Evolutionary conservation across 495 filamentous ascomycete genomes (phyloP), one percentile per base, ranked within the genome.

Genomic region (Neurospora tetraspora): DNA sequence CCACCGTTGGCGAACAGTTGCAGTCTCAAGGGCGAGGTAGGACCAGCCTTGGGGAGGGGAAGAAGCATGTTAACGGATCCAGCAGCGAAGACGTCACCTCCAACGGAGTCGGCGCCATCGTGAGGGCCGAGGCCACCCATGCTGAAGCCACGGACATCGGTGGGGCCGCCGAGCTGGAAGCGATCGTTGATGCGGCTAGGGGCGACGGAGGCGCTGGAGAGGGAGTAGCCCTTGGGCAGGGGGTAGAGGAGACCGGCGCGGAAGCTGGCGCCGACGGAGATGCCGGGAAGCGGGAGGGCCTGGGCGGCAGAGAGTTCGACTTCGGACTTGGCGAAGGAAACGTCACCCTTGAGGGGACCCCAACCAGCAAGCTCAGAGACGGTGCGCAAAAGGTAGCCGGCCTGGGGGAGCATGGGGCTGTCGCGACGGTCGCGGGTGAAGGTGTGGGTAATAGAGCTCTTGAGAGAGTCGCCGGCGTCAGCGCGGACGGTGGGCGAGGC

Each of bases 1-100:
- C 96, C 96, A 23, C 93, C 94, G 74, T 97, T 99, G 78, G 95
- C 84, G 78, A 98, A 99, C 0, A 92, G 84, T 81, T 98, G 96
- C 23, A 98, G 79, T 8, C 96, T 88, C 53, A 99, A 82, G n/a
- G 94, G 95, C 61, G 89, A 92, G 6, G 95, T 91, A 27, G 87
- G 85, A 2, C 92, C 93, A 3, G 92, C 84, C 23, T 89, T 86
- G 7, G 96, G 96, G 36, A 99, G 81, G 8, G 96, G 96, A 71
- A 97, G 81, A 6, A 96, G 88, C 65, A 97, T 82, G 71, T 92
- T 96, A 14, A 92, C 91, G 73, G 93, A 91, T 16, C 91, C 94
- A 11, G 96, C 94, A 43, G 94, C 90, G 78, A 94, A 98, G 9
- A 96, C 83, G 80, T 99, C 96, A 5, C 96, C 96, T 16, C 96